A percentile compares a stretch with the other conserved stretches of the same genome.
phyloP scores from a whole-genome alignment of 2,329 filamentous ascomycete genomes.

The Fusarium succisae region DNA sequence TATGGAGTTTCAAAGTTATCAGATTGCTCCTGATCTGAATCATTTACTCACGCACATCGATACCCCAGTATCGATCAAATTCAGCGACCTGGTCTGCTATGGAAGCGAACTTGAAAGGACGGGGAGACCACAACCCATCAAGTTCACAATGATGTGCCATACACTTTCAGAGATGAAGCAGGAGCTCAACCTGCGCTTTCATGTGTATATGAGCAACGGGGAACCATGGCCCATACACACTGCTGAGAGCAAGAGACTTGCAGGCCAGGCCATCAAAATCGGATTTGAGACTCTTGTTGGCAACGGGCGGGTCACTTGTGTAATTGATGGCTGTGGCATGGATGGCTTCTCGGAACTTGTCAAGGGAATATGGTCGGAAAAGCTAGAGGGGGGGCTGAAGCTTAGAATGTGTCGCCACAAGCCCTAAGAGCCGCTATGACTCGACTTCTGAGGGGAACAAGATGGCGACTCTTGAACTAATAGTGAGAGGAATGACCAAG shows the following conservation, averaged over 20 bases:
- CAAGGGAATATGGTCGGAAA: background rate
- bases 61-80: background rate
- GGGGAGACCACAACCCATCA: background rate
- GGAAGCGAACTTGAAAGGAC: background rate
- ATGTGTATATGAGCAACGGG: background rate
- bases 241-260: background rate
- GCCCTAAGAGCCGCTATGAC: background rate
- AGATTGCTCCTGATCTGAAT: background rate
- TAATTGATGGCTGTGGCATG: background rate
- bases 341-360: background rate
- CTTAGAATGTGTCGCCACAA: background rate
- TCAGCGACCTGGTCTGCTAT: background rate
- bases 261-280: background rate
- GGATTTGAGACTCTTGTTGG: background rate
- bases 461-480: background rate
- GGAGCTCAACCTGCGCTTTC: background rate
- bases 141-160: background rate
- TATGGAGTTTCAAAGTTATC: background rate
- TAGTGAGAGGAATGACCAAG: background rate
- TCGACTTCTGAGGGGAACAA: background rate
- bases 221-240: background rate
- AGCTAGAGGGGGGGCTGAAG: background rate
- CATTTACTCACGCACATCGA: background rate
- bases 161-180: background rate
- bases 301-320: background rate